These are phyloP conservation scores for Ceratocystis destructans DNA, from an alignment of 2,329 filamentous ascomycete genomes.

Conservation along the genomic window DNA sequence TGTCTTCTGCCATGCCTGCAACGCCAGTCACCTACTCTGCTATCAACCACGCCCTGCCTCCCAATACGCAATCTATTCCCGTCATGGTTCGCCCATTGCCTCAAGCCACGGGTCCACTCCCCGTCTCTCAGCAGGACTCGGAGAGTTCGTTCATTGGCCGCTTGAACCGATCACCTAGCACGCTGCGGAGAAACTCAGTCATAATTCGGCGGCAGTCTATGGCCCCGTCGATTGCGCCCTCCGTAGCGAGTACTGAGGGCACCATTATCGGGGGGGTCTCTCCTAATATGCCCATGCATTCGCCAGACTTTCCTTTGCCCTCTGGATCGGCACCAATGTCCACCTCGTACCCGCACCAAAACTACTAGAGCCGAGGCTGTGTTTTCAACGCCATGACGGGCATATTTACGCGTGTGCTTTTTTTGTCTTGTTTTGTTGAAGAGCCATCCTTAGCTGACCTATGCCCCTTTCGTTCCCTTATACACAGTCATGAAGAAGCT, in stretches of 20 bases:
- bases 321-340: neutral
- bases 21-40: neutral
- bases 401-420: neutral
- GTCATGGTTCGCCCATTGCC: constrained; percentile 14
- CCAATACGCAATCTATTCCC: constrained; percentile 9
- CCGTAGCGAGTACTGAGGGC: constrained; percentile 11
- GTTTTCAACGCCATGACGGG: neutral
- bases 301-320: constrained; percentile 7
- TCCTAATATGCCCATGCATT: neutral
- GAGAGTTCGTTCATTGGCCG: constrained; percentile 15
- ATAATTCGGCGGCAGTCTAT: constrained; percentile 15
- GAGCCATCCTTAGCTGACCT: constrained; percentile 2
- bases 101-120: neutral
- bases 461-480: neutral
- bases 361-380: neutral
- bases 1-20: neutral
- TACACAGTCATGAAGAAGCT: constrained; percentile 19
- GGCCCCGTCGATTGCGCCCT: constrained; percentile 12
- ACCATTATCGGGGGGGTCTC: neutral
- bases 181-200: constrained; percentile 14
- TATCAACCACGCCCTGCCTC: neutral
- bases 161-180: constrained; percentile 14
- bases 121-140: constrained; percentile 9
- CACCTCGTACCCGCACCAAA: constrained; percentile 10
- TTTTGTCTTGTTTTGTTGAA: constrained; percentile 3